Evolutionary conservation across 2,329 filamentous ascomycete species (phyloP), one percentile per base, ranked within the genome.

Genomic region (Colletotrichum sp.): DNA sequence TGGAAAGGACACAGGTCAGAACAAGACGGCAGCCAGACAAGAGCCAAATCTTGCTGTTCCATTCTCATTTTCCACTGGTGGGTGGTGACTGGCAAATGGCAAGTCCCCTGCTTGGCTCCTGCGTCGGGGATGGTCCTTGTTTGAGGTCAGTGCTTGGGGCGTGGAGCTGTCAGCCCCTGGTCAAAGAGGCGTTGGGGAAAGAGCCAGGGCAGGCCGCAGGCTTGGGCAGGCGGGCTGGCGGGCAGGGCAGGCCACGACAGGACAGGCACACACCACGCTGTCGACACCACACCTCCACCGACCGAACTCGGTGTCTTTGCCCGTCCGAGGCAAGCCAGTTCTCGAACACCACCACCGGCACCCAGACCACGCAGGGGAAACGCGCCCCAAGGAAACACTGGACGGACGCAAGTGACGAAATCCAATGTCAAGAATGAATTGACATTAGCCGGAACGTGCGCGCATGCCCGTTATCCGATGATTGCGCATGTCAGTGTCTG

Each of bases 61-160:
- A 44, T 39, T 64, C 44, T 57, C 66, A 29, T 29, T 69, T 61
- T 59, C 52, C 44, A 22, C 44, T 52, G 44, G 44, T 13, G 44
- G 44, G n/a, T 52, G n/a, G 44, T 52, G 44, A 34, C 25, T 61
- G 30, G 49, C 27, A 52, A 62, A 62, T 16, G 25, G 19, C 29
- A 62, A 22, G 69, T 67, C 62, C 36, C 59, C 39, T 63, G 69
- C 30, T 67, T 39, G 52, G 52, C 62, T 67, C 69, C 39, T 75
- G 32, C 59, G 32, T 66, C 55, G 64, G 73, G 73, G 73, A 73
- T 76, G 22, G 59, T 65, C 73, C 73, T 69, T 73, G 70, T 76
- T 73, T 69, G 64, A 73, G 73, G 70, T 36, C 73, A 76, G 49
- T 76, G 73, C 73, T 69, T 55, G 72, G 69, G 62, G 55, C 57